Percentiles rank a stretch among this genome's conserved stretches.
Conservation (phyloP, 306 rosid genomes). For the Nissolia schottii region DNA sequence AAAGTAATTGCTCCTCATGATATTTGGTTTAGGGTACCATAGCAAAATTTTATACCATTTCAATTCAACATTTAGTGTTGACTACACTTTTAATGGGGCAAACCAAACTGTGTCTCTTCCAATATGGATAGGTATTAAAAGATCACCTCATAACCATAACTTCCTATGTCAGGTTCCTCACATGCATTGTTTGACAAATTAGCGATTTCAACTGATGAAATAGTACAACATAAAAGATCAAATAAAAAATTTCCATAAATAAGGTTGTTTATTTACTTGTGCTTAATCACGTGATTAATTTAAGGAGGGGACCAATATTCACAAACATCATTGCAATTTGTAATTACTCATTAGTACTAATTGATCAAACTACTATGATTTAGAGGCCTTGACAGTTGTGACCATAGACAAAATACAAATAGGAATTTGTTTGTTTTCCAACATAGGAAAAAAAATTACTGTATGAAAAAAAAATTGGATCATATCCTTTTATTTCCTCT, state of each 20-base stretch:
- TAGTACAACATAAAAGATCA: neutral
- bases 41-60: neutral
- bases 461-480: too few species aligned
- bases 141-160: neutral
- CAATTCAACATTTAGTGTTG: neutral
- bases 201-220: neutral
- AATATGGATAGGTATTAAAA: conserved; percentile 8
- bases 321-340: neutral
- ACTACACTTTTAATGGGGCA: neutral
- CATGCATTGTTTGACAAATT: neutral
- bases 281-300: neutral
- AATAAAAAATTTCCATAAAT: neutral
- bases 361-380: neutral
- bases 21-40: too few species aligned
- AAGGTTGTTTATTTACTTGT: neutral
- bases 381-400: neutral
- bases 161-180: conserved; percentile 8
- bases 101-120: conserved; percentile 2
- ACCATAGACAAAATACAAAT: neutral
- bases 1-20: too few species aligned
- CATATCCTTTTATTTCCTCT: too few species aligned
- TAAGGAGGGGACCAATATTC: neutral
- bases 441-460: too few species aligned
- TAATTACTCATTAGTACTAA: too few species aligned
- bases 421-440: neutral